Percentiles rank a stretch among this genome's conserved stretches.
phyloP scores from a whole-genome alignment of 2,329 filamentous ascomycete genomes.

The Colletotrichum melonis region DNA sequence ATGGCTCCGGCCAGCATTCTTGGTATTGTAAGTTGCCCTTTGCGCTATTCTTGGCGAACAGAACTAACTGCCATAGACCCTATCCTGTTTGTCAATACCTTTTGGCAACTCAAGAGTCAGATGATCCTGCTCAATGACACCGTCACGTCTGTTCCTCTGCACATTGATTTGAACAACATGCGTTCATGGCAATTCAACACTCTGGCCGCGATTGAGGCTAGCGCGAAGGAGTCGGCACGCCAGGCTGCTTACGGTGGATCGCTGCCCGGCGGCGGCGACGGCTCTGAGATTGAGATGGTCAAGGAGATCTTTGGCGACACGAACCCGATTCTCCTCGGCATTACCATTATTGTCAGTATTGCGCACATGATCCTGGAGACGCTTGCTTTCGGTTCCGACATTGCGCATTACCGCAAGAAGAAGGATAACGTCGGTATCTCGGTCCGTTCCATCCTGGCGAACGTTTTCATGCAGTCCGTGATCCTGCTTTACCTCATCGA shows the following conservation, averaged over 20 bases:
- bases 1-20: slow-evolving; percentile 85
- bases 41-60: not conserved
- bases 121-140: slow-evolving; percentile 95
- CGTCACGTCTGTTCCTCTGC: slow-evolving; percentile 82
- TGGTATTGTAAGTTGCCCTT: slow-evolving; percentile 76
- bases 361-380: slow-evolving; percentile 96
- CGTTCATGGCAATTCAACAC: slow-evolving; percentile 91
- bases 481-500: slow-evolving; percentile 98
- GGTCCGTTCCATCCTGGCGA: slow-evolving; percentile 93
- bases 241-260: slow-evolving; percentile 80
- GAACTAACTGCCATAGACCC: slow-evolving; percentile 63
- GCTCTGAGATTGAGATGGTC: slow-evolving; percentile 95
- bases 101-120: slow-evolving; percentile 93
- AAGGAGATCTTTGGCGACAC: slow-evolving; percentile 96
- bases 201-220: slow-evolving; percentile 86
- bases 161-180: slow-evolving; percentile 85
- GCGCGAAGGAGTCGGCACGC: slow-evolving; percentile 83
- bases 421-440: slow-evolving; percentile 99
- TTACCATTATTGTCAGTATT: slow-evolving; percentile 86
- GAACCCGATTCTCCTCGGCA: slow-evolving; percentile 88
- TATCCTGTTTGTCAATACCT: slow-evolving; percentile 91
- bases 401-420: slow-evolving; percentile 98
- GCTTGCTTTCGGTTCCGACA: slow-evolving; percentile 96
- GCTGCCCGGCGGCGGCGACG: slow-evolving; percentile 83
- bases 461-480: slow-evolving; percentile 95